Base-by-base conservation (phyloP, 331 rosid species). In the Spiraea crenata region DNA sequence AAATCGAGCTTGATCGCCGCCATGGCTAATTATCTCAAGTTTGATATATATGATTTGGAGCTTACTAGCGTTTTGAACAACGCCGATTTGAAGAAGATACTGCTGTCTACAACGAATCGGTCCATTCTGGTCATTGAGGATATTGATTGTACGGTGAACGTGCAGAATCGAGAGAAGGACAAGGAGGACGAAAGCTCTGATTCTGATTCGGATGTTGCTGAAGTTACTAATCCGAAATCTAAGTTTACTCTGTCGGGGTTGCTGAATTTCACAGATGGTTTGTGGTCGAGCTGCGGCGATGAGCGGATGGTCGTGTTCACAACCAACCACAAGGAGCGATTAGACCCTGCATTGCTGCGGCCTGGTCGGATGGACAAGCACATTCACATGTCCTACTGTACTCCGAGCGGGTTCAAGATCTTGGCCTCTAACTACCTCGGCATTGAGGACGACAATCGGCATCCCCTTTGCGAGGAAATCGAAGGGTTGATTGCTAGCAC, bases 301-400 rank as follows among this genome's bases (percentile, higher is more conserved):
- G 88, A 85, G 56, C 15, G 92, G 44, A 82, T 86, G 4, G 56
- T 86, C 7, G 63, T 89, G 13, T 83, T 89, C 63, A 86, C 96
- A 0, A 89, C 96, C 0, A 89, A 86, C 11, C 87, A 86, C 58
- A 76, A 35, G 47, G 92, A 89, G 1, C 74, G 58, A 65, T 63
- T 89, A 2, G 95, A 89, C 7, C 76, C 85, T 0, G 91, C 88
- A 0, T 46, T 86, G 77, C 42, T 88, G 71, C 84, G 95, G 0
- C 85, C 89, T 0, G 91, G 95, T 44, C 75, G 95, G 7, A 86
- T 88, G 91, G 89, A 86, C 60, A 63, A 74, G 80, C 89, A 89
- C 77, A 86, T 86, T 39, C 19, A 82, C 83, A 68, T 89, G 88
- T 82, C 91, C 4, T 84, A 57, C 38, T 86, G 85, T 55, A 79